Evolutionary conservation across 2,329 filamentous ascomycete genomes (phyloP).

Genomic region (Cercospora sp.): DNA sequence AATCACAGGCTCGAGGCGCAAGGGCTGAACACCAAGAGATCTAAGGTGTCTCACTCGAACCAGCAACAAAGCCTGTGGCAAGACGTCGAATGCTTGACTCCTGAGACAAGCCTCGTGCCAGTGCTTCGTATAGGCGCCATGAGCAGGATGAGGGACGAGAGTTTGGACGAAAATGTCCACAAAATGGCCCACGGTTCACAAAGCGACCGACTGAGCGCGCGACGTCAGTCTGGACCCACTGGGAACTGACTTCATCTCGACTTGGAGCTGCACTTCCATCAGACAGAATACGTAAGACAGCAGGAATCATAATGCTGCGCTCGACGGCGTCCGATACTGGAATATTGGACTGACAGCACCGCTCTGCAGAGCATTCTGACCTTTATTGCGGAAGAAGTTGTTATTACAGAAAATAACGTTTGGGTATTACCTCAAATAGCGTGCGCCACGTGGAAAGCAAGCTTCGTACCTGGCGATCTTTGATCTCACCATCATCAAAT

Average conservation of each 20-base stretch:
- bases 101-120: conserved; percentile 1
- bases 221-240: not conserved
- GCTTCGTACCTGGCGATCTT: not conserved
- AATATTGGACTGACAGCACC: not conserved
- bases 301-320: not conserved
- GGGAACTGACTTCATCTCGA: not conserved
- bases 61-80: not conserved
- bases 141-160: not conserved
- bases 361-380: accelerated
- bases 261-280: not conserved
- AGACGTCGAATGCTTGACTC: not conserved
- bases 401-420: not conserved
- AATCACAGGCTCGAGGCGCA: not conserved
- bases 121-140: not conserved
- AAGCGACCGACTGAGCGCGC: not conserved
- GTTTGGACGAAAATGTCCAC: not conserved
- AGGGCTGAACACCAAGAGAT: not conserved
- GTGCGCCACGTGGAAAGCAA: not conserved
- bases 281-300: not conserved
- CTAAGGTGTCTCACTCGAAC: not conserved
- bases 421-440: not conserved
- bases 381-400: not conserved
- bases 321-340: not conserved
- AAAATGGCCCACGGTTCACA: not conserved
- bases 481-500: no score